Percentiles rank a stretch among this genome's conserved stretches.
Conservation (phyloP, 345 rosid genomes). For the Triadica sebifera region DNA sequence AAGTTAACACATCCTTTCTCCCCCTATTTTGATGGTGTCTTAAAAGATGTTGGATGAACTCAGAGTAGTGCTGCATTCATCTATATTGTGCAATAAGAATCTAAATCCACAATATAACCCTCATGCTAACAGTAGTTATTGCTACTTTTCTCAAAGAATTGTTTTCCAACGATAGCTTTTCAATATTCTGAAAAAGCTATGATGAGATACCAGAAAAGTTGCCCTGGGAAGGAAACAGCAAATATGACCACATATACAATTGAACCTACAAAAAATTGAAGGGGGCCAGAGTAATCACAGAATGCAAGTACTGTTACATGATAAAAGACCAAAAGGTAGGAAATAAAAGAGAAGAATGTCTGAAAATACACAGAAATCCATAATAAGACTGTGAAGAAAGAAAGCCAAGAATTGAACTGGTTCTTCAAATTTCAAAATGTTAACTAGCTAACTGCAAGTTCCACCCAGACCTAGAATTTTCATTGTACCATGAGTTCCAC, state of each 20-base stretch:
- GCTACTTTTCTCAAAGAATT: not conserved
- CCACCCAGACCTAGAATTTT: not conserved
- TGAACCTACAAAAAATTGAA: not conserved
- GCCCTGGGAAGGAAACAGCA: not conserved
- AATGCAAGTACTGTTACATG: not conserved
- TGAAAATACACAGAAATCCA: not conserved
- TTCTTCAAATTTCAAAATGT: constrained; percentile 1
- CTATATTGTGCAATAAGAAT: not conserved
- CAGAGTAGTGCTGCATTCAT: not conserved
- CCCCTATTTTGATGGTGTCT: not conserved
- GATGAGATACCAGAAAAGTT: not conserved
- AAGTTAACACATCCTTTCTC: not conserved
- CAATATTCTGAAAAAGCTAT: not conserved
- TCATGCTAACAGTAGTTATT: not conserved
- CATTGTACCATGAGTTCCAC: not conserved
- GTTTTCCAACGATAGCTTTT: not conserved
- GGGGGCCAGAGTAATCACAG: not conserved
- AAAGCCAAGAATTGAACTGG: too few relatives aligned
- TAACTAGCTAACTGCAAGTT: not conserved
- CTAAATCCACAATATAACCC: not conserved
- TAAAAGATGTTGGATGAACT: not conserved
- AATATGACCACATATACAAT: not conserved
- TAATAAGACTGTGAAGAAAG: not conserved
- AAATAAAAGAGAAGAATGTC: not conserved
- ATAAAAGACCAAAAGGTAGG: not conserved